Evolutionary conservation across 768 basidiomycete genomes (phyloP).

Genomic region (Lepiota subincarnata): DNA sequence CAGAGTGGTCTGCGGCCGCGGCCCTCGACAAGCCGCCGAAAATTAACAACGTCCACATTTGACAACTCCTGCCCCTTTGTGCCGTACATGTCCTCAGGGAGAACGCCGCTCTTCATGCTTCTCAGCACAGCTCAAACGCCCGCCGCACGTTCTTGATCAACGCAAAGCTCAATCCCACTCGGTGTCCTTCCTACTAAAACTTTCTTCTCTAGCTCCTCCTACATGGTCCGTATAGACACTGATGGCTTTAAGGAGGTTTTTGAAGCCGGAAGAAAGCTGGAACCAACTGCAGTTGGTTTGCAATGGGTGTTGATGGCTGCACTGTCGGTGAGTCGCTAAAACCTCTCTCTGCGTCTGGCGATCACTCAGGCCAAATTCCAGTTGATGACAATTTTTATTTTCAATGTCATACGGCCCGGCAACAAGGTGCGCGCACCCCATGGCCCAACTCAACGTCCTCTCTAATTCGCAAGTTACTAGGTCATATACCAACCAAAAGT

Average conservation of each 20-base stretch:
- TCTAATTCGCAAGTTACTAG: constrained; percentile 34
- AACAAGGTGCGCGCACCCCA: constrained; percentile 48
- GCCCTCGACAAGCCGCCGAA: too few species aligned
- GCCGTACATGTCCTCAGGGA: too few species aligned
- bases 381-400: constrained; percentile 54
- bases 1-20: too few species aligned
- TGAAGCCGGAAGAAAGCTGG: constrained; percentile 39
- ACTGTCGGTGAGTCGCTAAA: constrained; percentile 42
- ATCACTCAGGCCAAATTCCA: constrained; percentile 53
- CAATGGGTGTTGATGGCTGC: constrained; percentile 56
- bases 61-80: too few species aligned
- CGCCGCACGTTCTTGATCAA: too few species aligned
- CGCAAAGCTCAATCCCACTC: not conserved
- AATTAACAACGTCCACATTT: too few species aligned
- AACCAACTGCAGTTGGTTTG: constrained; percentile 56
- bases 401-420: constrained; percentile 71
- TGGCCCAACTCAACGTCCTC: constrained; percentile 46
- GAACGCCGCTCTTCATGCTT: too few species aligned
- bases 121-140: too few species aligned
- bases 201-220: not conserved
- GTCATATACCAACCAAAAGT: constrained; percentile 81
- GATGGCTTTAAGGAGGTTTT: constrained; percentile 20
- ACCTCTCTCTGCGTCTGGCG: not conserved
- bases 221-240: constrained; percentile 13
- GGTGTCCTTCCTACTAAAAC: not conserved